Base-by-base conservation (phyloP, 2,329 filamentous ascomycete species). In the Sporothrix schenckii region DNA sequence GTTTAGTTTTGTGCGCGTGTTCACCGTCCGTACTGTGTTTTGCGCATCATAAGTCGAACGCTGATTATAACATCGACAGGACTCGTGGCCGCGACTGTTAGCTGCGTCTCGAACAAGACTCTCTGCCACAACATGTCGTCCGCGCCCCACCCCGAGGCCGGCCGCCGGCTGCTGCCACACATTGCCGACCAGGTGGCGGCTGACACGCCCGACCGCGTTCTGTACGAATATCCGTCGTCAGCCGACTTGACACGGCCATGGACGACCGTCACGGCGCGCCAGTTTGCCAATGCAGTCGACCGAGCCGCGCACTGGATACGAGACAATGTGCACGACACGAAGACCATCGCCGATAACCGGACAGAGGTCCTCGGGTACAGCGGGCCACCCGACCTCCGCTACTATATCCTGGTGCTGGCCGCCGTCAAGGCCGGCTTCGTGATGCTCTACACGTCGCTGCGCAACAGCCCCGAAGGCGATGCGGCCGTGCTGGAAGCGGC, bases 401-500 rank as follows among this genome's bases (percentile, higher is more conserved):
- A 78, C 70, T 49, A 75, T 10, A 66, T 77, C 19, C 73, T 78
- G 30, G 69, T 73, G 0, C 66, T 76, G 1, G 77, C 75, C 3
- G 73, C 74, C 58, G 69, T 76, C 71, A 81, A 80, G 72, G 79
- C 79, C 0, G 78, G 79, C 4, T 79, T 76, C 71, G 68, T 78
- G 68, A 70, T 80, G 63, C 67, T 72, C 4, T 70, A 70, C 49
- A 63, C 54, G 4, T 85, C 82, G 21, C 79, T 81, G 0, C 79
- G 83, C 2, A 85, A 85, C 72, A 80, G 81, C 2, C 76, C 77
- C 6, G 82, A 83, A 58, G 82, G 78, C 2, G 82, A 85, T 71
- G 70, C 83, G 16, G 81, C 80, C 49, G 78, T 85, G 0, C 81
- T 85, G 49, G 77, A 83, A 44, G 76, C 76, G 30, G 83, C 83